Evolutionary conservation across 1,139 yeast species (phyloP).

Genomic region (Kodamaea sp.): DNA sequence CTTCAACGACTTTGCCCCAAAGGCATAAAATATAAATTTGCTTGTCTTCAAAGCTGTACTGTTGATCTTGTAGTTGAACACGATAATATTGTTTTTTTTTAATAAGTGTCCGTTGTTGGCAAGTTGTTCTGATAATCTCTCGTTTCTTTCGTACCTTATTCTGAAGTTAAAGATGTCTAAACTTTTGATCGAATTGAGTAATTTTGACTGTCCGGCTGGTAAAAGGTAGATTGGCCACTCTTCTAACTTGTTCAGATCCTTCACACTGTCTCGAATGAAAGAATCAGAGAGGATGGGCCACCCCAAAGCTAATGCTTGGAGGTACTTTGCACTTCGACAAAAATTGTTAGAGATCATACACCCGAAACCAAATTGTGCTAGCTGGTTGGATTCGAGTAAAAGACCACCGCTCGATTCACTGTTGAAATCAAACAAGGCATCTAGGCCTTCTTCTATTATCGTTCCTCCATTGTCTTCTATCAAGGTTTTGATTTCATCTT

Average conservation of each 20-base stretch:
- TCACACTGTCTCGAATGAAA: conserved; percentile 58
- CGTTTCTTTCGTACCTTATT: conserved; percentile 24
- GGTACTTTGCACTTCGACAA: conserved; percentile 70
- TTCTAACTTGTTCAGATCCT: conserved; percentile 19
- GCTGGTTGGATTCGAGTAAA: conserved; percentile 14
- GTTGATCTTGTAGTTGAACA: conserved; percentile 24
- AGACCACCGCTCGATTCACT: conserved; percentile 10
- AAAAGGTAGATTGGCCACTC: conserved; percentile 60
- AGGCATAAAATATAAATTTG: conserved; percentile 46
- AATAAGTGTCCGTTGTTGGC: conserved; percentile 39
- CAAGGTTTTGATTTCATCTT: conserved; percentile 30
- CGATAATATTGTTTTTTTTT: conserved; percentile 29
- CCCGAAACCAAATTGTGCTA: conserved; percentile 47
- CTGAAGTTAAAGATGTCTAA: conserved; percentile 45
- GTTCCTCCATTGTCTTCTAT: conserved; percentile 56
- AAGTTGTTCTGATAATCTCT: conserved; percentile 36
- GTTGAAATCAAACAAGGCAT: conserved; percentile 28
- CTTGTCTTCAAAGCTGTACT: conserved; percentile 35
- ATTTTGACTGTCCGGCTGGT: conserved; percentile 67
- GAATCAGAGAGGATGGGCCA: conserved; percentile 80
- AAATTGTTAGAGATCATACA: conserved; percentile 63
- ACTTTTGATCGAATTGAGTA: conserved; percentile 37
- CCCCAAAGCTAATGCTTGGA: conserved; percentile 83
- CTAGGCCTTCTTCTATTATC: conserved; percentile 50
- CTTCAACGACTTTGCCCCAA: conserved; percentile 40